phyloP scores from a whole-genome alignment of 345 rosid species.

The Bruguiera sexangula region DNA sequence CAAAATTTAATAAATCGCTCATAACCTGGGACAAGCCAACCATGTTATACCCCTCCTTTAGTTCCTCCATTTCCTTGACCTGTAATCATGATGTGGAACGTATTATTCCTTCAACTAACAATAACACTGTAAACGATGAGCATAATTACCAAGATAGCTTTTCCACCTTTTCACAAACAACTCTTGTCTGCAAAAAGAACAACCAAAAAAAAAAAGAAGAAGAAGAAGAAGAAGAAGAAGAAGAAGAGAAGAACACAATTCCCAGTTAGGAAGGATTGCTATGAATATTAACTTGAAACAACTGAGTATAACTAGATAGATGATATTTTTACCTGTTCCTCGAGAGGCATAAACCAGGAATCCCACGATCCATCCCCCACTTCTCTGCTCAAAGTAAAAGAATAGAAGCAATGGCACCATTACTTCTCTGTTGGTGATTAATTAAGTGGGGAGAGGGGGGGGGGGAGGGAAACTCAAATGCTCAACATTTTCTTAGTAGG shows the following conservation, averaged over 20 bases:
- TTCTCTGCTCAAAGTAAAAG: constrained; percentile 51
- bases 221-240: too few relatives aligned
- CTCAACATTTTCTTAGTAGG: too few relatives aligned
- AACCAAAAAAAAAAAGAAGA: neutral
- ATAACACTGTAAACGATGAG: neutral
- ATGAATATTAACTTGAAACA: too few relatives aligned
- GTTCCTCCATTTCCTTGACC: constrained; percentile 76
- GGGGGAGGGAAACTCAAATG: too few relatives aligned
- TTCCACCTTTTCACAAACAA: constrained; percentile 71
- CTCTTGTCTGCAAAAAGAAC: constrained; percentile 37
- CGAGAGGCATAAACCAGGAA: constrained; percentile 92
- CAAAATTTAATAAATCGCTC: constrained; percentile 1
- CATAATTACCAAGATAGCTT: constrained; percentile 12
- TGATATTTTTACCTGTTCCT: constrained; percentile 48
- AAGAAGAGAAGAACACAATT: too few relatives aligned
- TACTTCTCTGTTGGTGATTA: too few relatives aligned
- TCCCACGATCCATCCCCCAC: constrained; percentile 75
- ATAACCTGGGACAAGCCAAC: constrained; percentile 92
- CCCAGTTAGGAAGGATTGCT: too few relatives aligned
- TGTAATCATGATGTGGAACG: constrained; percentile 5
- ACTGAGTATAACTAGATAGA: too few relatives aligned
- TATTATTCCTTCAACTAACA: neutral
- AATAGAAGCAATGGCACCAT: neutral
- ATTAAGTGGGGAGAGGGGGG: too few relatives aligned
- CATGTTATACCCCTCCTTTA: constrained; percentile 72